Evolutionary conservation across 768 basidiomycete species (phyloP), one percentile per base, ranked within the genome.

Genomic region (Lentinula boryana): DNA sequence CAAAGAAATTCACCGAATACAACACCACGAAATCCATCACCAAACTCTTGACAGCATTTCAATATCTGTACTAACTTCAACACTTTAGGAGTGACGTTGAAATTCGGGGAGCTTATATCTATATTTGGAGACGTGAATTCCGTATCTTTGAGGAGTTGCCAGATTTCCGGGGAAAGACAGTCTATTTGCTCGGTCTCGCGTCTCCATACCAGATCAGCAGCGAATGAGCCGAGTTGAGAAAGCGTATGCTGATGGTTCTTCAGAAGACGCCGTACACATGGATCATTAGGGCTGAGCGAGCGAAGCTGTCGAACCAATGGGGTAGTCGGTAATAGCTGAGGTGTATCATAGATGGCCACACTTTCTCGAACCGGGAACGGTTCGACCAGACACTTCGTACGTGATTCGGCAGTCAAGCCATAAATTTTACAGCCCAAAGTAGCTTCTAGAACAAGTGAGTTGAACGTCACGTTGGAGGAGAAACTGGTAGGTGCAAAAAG

Each of bases 81-180:
- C 62, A 91, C 84, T 62, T 93, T 91, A 1, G 82, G 83, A 0
- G 85, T 83, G 16, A 89, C 81, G 65, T 92, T 92, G 67, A 83
- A 85, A 5, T 83, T 78, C 57, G 72, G 71, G 5, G 87, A 88
- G 27, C 74, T 76, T 1, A 78, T 65, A 65, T 86, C 80, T 7
- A 83, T 69, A 60, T 86, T 87, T 12, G 88, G 87, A 77, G 85
- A 82, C 5, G 80, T 74, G 66, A 84, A 89, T 15, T 76, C 71
- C 84, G 84, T 88, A 63, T 86, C 80, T 66, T 80, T 81, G 44
- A 91, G 70, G 15, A 79, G 50, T 40, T 23, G 43, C 32, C 32
- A 56, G 38, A 61, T 13, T 9, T 44, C 48, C 35, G 50, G 27
- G 9, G 46, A 16, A 10, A 58, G 57, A 6, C 3, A 33, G 12